These are phyloP conservation scores for Yarrowia divulgata DNA, from an alignment of 805 yeast species.

Conservation along the genomic window DNA sequence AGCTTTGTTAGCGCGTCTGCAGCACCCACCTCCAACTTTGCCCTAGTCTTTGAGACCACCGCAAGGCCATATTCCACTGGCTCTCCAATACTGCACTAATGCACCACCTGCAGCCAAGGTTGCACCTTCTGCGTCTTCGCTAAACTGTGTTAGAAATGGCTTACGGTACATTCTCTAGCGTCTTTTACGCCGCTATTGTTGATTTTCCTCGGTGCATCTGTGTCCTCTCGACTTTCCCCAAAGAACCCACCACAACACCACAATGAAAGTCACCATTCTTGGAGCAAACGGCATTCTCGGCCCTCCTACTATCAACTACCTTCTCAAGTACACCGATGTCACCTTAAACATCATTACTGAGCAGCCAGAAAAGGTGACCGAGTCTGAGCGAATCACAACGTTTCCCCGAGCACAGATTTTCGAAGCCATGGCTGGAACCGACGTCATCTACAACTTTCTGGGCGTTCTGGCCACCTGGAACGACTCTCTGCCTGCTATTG, in stretches of 20 bases:
- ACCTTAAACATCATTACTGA: conserved; percentile 1
- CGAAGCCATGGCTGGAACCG: conserved; percentile 5
- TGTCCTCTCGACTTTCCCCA: too few species aligned
- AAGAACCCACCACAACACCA: too few species aligned
- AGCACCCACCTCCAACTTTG: too few species aligned
- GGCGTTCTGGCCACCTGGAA: conserved; percentile 19
- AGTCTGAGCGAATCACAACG: neutral
- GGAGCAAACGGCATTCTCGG: conserved; percentile 33
- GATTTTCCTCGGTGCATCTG: too few species aligned
- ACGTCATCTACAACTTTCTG: conserved; percentile 28
- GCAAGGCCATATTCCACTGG: too few species aligned
- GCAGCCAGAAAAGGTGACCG: conserved; percentile 1
- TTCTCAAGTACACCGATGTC: conserved; percentile 16
- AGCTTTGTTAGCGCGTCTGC: too few species aligned
- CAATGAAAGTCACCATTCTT: conserved; percentile 13
- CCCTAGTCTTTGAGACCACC: too few species aligned
- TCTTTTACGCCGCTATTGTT: neutral
- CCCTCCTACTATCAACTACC: conserved; percentile 5
- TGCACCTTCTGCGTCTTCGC: neutral
- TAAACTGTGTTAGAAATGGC: conserved; percentile 13
- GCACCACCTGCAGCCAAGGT: neutral
- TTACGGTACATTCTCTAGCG: neutral
- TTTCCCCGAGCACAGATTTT: neutral
- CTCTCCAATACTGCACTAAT: too few species aligned
- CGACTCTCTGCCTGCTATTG: conserved; percentile 12